phyloP scores from a whole-genome alignment of 805 yeast genomes.

The Ogataea paraovalis region DNA sequence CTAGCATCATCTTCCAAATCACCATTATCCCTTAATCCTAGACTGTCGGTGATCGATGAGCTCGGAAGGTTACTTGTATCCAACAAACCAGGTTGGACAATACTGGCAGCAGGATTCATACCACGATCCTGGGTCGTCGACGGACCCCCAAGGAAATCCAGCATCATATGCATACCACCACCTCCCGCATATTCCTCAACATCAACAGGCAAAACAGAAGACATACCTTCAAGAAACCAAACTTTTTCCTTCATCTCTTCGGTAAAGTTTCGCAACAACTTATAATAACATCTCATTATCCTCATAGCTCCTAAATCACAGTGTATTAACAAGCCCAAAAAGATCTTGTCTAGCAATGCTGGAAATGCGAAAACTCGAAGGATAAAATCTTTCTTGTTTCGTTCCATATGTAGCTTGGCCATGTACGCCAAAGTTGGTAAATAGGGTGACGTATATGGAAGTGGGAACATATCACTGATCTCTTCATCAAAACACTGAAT shows the following conservation, averaged over 20 bases:
- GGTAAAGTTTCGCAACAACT: slow-evolving; percentile 73
- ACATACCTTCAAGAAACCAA: slow-evolving; percentile 92
- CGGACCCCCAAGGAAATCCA: slow-evolving; percentile 76
- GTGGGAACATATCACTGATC: slow-evolving; percentile 82
- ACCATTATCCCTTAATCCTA: slow-evolving; percentile 50
- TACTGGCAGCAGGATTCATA: slow-evolving; percentile 33
- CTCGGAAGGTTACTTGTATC: slow-evolving; percentile 58
- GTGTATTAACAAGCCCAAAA: slow-evolving; percentile 70
- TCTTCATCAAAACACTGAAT: slow-evolving; percentile 82
- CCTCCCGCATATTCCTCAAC: slow-evolving; percentile 89
- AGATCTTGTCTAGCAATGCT: slow-evolving; percentile 78
- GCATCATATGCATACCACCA: slow-evolving; percentile 90
- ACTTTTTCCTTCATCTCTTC: slow-evolving; percentile 84
- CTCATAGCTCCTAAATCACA: slow-evolving; percentile 89
- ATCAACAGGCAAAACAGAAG: slow-evolving; percentile 83
- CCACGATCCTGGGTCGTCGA: slow-evolving; percentile 37
- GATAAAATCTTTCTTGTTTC: slow-evolving; percentile 81
- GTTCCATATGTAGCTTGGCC: slow-evolving; percentile 77
- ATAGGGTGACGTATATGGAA: slow-evolving; percentile 78
- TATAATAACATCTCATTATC: slow-evolving; percentile 85
- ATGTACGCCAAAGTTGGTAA: slow-evolving; percentile 81
- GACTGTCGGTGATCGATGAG: slow-evolving; percentile 38
- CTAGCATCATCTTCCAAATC: slow-evolving; percentile 38
- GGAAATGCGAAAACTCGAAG: slow-evolving; percentile 89
- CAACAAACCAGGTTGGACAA: slow-evolving; percentile 42